Evolutionary conservation across 2,329 filamentous ascomycete genomes (phyloP), one percentile per base, ranked within the genome.

Genomic region (Neodidymelliopsis sp.): DNA sequence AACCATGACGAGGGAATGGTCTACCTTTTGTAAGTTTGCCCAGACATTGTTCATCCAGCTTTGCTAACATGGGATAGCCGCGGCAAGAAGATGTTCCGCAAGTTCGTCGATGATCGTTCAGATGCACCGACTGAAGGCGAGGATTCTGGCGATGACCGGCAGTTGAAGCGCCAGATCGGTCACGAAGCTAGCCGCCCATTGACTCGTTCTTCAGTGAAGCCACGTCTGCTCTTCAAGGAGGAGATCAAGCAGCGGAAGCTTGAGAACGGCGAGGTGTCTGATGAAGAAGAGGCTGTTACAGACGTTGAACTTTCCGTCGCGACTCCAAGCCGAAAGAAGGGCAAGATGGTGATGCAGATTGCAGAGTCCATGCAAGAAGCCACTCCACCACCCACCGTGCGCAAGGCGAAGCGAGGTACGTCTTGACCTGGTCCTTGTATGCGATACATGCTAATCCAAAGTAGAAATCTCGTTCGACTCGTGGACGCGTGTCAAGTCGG

Each of bases 31-130:
- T 91, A 80, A 81, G 88, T 86, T 2, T 5, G 3, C 33, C 15
- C n/a, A 10, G n/a, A n/a, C 15, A 7, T 13, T 7, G 8, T 11
- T 12, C 10, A 18, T 10, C 24, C 2, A 15, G 29, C 3, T 11
- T 15, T 1, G 7, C 44, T 48, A 48, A 48, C 44, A 3, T 19
- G 20, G 4, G 4, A 13, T 24, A 48, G 44, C 78, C 90, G 90
- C 62, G 90, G 90, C 69, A 90, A 88, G 78, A 90, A 85, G 68
- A 79, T 90, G 47, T 91, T 90, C 75, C 85, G 86, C 71, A 88
- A 86, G 65, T 90, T 87, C 59, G 72, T 75, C 18, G 74, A 78
- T 29, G 67, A 70, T 4, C 65, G 63, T 4, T 56, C 63, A 10
- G 74, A 74, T 33, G 70, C 67, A 18, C 71, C 69, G 9, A 62